Evolutionary conservation across 371 early-diverging fungal genomes (phyloP).

Genomic region (Actinomucor elegans): DNA sequence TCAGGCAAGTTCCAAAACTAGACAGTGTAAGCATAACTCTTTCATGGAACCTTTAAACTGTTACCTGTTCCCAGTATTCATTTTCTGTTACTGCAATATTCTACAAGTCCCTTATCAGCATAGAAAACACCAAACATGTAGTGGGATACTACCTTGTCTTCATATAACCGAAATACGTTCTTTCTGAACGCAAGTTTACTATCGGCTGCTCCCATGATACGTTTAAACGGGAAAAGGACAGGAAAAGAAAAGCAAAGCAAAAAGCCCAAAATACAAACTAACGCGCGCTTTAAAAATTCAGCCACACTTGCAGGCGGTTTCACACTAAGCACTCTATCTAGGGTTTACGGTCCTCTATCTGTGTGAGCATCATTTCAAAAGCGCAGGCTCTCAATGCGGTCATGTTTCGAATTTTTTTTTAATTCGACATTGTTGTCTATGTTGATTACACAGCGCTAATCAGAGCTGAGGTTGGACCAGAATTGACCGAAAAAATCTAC

Average conservation of each 20-base stretch:
- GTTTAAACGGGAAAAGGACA: not conserved
- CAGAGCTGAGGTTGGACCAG: no score
- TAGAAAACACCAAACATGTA: no score
- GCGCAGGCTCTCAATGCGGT: no score
- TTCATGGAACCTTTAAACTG: not conserved
- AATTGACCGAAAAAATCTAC: no score
- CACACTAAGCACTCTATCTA: no score
- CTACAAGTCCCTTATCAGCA: no score
- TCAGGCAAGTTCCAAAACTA: constrained; percentile 84
- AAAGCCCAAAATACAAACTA: not conserved
- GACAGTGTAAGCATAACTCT: not conserved
- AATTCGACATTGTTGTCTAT: no score
- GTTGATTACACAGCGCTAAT: no score
- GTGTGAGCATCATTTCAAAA: no score
- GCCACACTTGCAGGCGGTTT: no score
- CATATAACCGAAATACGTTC: constrained; percentile 78
- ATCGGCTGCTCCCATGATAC: constrained; percentile 85
- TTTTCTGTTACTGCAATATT: constrained; percentile 65
- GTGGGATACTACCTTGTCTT: constrained; percentile 83
- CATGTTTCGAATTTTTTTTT: no score
- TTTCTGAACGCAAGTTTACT: constrained; percentile 87
- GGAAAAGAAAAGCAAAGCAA: constrained; percentile 1
- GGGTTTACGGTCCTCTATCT: no score
- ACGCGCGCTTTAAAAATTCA: constrained; percentile 1
- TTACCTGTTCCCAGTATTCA: constrained; percentile 66